Conservation (phyloP, 768 basidiomycete species). For the Amanita jacksonii region DNA sequence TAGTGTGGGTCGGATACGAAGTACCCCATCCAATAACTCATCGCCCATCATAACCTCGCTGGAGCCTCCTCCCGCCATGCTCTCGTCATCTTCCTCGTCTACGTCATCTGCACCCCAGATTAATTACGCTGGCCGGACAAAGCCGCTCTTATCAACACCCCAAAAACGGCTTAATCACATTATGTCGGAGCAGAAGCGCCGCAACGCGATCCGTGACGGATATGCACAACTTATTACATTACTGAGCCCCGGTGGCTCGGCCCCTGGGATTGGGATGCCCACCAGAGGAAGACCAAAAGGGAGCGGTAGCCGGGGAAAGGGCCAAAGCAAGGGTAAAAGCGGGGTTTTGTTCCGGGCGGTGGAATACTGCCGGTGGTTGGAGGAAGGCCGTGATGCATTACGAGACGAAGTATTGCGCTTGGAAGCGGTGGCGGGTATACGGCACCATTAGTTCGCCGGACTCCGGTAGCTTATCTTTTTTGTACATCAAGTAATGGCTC, state of each 20-base stretch:
- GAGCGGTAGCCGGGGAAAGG: slow-evolving; percentile 56
- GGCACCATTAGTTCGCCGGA: slow-evolving; percentile 16
- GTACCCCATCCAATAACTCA: slow-evolving; percentile 22
- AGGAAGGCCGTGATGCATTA: slow-evolving; percentile 69
- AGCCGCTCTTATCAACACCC: slow-evolving; percentile 67
- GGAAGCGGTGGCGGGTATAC: slow-evolving; percentile 57
- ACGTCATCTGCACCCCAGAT: slow-evolving; percentile 11
- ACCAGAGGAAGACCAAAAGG: slow-evolving; percentile 76
- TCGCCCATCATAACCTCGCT: slow-evolving; percentile 11
- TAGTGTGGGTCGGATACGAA: slow-evolving; percentile 17
- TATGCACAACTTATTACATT: slow-evolving; percentile 80
- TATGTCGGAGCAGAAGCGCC: slow-evolving; percentile 89
- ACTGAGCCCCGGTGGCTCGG: slow-evolving; percentile 66
- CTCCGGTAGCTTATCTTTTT: too few relatives aligned
- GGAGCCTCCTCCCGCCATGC: slow-evolving; percentile 3
- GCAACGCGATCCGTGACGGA: slow-evolving; percentile 85
- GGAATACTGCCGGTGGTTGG: slow-evolving; percentile 81
- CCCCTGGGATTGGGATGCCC: slow-evolving; percentile 62
- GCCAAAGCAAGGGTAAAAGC: slow-evolving; percentile 78
- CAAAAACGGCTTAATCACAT: slow-evolving; percentile 91
- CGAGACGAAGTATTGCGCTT: slow-evolving; percentile 56
- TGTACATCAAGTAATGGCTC: too few relatives aligned
- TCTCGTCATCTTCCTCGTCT: slow-evolving; percentile 14
- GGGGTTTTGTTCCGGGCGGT: slow-evolving; percentile 82
- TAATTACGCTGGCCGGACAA: slow-evolving; percentile 28